Conservation (phyloP, 2,329 filamentous ascomycete genomes). For the Colletotrichum endophyticum region DNA sequence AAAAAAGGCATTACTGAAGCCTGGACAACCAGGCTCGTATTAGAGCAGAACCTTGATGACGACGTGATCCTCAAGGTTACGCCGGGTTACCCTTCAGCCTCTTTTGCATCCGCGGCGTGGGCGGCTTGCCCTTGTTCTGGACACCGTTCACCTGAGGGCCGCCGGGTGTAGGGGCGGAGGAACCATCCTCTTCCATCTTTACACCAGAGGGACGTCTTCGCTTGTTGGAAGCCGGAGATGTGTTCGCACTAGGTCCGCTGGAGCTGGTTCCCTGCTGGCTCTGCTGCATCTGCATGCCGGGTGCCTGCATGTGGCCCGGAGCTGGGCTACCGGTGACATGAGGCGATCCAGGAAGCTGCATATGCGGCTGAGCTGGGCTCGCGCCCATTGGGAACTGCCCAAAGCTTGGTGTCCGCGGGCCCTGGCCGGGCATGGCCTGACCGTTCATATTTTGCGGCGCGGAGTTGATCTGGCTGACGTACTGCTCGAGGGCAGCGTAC, state of each 20-base stretch:
- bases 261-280: slow-evolving; percentile 73
- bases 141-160: slow-evolving; percentile 58
- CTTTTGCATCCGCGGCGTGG: slow-evolving; percentile 62
- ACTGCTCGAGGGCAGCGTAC: slow-evolving; percentile 65
- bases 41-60: slow-evolving; percentile 10
- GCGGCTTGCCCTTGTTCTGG: slow-evolving; percentile 54
- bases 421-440: slow-evolving; percentile 49
- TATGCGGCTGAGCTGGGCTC: slow-evolving; percentile 64
- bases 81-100: slow-evolving; percentile 53
- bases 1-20: slow-evolving; percentile 28
- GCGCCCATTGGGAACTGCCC: slow-evolving; percentile 63
- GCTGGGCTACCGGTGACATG: slow-evolving; percentile 65
- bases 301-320: slow-evolving; percentile 66
- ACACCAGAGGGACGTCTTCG: slow-evolving; percentile 61
- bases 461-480: slow-evolving; percentile 55
- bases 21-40: not conserved
- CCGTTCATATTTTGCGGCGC: slow-evolving; percentile 48
- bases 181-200: slow-evolving; percentile 61
- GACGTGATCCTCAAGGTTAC: slow-evolving; percentile 23
- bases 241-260: slow-evolving; percentile 71
- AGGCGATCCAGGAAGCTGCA: slow-evolving; percentile 67
- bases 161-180: slow-evolving; percentile 53
- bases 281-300: slow-evolving; percentile 69
- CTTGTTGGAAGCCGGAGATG: slow-evolving; percentile 66
- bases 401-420: slow-evolving; percentile 60